Conservation (phyloP, 805 yeast species). For the Teunomyces lycoperdinae region DNA sequence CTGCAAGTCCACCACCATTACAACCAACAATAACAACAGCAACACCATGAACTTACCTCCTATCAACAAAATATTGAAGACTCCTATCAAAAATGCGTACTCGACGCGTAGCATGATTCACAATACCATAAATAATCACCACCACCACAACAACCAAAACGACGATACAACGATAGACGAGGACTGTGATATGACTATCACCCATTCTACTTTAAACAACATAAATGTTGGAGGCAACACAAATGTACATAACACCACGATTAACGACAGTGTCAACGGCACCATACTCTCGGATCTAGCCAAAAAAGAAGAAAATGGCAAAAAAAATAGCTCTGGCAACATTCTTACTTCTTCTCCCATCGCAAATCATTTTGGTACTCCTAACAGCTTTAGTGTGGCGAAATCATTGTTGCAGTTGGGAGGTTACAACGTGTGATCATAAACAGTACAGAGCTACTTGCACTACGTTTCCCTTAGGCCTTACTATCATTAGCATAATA, state of each 20-base stretch:
- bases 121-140: slow-evolving; percentile 1
- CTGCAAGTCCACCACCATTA: slow-evolving; percentile 7
- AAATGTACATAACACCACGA: slow-evolving; percentile 5
- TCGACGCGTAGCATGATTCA: slow-evolving; percentile 19
- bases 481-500: neutral
- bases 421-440: slow-evolving; percentile 15
- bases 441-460: neutral
- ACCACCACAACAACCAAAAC: slow-evolving; percentile 8
- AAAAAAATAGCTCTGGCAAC: slow-evolving; percentile 7
- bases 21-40: no score
- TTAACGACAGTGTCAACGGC: slow-evolving; percentile 1
- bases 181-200: slow-evolving; percentile 19
- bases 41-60: slow-evolving; percentile 29
- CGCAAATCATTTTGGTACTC: slow-evolving; percentile 36
- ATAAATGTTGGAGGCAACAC: neutral
- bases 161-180: slow-evolving; percentile 24
- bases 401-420: slow-evolving; percentile 46
- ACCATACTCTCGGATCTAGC: slow-evolving; percentile 2
- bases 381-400: slow-evolving; percentile 45
- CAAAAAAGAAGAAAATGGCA: slow-evolving; percentile 9
- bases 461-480: neutral
- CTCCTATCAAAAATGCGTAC: slow-evolving; percentile 38
- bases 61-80: slow-evolving; percentile 42
- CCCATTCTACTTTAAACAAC: slow-evolving; percentile 12
- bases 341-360: slow-evolving; percentile 36